Conservation (phyloP, 495 filamentous ascomycete species). For the Podospora sp. region DNA sequence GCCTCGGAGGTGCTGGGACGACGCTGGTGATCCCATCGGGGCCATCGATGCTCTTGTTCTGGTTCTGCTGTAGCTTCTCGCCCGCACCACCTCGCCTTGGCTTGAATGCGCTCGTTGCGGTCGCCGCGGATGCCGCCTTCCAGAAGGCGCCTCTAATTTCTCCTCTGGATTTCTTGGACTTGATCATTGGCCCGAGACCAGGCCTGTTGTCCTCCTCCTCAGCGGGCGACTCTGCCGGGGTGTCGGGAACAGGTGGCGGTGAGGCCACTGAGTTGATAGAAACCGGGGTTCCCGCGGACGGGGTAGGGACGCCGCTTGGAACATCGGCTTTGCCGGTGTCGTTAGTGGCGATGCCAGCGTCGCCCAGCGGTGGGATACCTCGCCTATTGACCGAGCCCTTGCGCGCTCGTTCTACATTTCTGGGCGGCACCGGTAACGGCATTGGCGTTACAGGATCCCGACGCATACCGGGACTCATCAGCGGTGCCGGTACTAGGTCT, state of each 20-base stretch:
- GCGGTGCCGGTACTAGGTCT: slow-evolving; percentile 55
- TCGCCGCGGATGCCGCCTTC: slow-evolving; percentile 83
- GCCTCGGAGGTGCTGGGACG: slow-evolving; percentile 70
- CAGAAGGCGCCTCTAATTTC: slow-evolving; percentile 79
- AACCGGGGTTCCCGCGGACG: slow-evolving; percentile 28
- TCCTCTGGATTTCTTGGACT: slow-evolving; percentile 64
- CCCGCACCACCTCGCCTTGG: slow-evolving; percentile 80
- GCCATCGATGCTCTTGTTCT: slow-evolving; percentile 60
- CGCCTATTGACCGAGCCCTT: slow-evolving; percentile 38
- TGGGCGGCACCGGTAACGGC: slow-evolving; percentile 37
- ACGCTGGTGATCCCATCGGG: slow-evolving; percentile 88
- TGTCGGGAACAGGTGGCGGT: slow-evolving; percentile 27
- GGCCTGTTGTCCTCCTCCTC: slow-evolving; percentile 63
- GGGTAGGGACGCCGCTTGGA: slow-evolving; percentile 23
- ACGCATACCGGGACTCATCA: slow-evolving; percentile 53
- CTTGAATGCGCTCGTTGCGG: slow-evolving; percentile 77
- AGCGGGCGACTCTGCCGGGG: slow-evolving; percentile 34
- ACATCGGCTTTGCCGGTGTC: slow-evolving; percentile 23
- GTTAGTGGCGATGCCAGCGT: slow-evolving; percentile 25
- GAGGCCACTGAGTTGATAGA: slow-evolving; percentile 27
- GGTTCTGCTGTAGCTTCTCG: slow-evolving; percentile 60
- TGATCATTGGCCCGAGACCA: slow-evolving; percentile 89
- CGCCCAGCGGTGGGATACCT: slow-evolving; percentile 23
- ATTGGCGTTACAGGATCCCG: slow-evolving; percentile 39
- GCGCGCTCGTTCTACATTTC: slow-evolving; percentile 49